Evolutionary conservation across 1,284 basidiomycete species (phyloP).

Genomic region (Ceraceosorus guamensis): DNA sequence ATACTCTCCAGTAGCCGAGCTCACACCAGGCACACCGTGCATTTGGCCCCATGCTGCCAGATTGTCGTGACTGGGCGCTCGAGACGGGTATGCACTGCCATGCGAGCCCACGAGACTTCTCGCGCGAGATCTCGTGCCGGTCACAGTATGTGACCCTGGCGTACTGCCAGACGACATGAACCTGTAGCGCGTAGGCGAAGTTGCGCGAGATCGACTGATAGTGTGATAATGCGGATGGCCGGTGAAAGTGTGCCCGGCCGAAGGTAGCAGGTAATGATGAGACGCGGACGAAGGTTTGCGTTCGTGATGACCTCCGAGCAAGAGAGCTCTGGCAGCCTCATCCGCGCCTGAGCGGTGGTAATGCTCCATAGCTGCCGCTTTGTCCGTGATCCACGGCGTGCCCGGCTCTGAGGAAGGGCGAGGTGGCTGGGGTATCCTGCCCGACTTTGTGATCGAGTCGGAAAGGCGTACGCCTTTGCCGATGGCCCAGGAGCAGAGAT

Average conservation of each 20-base stretch:
- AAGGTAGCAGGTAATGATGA: not conserved
- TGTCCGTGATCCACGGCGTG: not conserved
- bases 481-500: slow-evolving; percentile 36
- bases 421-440: not conserved
- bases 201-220: slow-evolving; percentile 35
- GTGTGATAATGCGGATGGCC: slow-evolving; percentile 22
- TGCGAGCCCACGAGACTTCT: slow-evolving; percentile 25
- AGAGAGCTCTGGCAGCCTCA: slow-evolving; percentile 12
- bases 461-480: slow-evolving; percentile 35
- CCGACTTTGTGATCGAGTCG: slow-evolving; percentile 10
- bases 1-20: slow-evolving; percentile 11
- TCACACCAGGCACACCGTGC: not conserved
- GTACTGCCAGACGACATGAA: slow-evolving; percentile 11
- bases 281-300: not conserved
- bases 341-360: slow-evolving; percentile 5
- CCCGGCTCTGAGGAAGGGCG: not conserved
- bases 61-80: slow-evolving; percentile 30
- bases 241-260: slow-evolving; percentile 9
- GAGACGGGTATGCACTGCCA: slow-evolving; percentile 10
- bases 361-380: not conserved
- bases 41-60: slow-evolving; percentile 3
- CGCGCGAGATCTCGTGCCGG: slow-evolving; percentile 33
- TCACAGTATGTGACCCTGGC: slow-evolving; percentile 14
- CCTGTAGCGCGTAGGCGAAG: slow-evolving; percentile 29
- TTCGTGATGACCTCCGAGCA: slow-evolving; percentile 7